Percentiles rank a stretch among this genome's conserved stretches.
These are phyloP conservation scores for Huiozyma naganishii DNA, from an alignment of 805 yeast genomes.

Conservation along the genomic window DNA sequence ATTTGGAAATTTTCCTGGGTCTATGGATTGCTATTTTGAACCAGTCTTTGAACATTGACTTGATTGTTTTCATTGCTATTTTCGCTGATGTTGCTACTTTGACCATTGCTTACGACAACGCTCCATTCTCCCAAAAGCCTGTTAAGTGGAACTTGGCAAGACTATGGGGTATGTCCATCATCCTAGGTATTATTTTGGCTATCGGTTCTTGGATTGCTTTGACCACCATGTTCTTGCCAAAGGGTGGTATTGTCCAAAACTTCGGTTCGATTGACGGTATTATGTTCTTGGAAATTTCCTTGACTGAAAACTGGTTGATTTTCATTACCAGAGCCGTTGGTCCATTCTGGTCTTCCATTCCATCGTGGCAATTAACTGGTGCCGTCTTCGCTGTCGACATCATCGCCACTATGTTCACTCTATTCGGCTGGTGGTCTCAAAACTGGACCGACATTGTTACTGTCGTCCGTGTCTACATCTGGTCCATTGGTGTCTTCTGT, in stretches of 20 bases:
- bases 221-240: slow-evolving; percentile 83
- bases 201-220: slow-evolving; percentile 89
- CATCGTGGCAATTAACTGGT: slow-evolving; percentile 95
- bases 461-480: slow-evolving; percentile 87
- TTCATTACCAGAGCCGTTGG: slow-evolving; percentile 95
- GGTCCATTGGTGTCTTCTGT: slow-evolving; percentile 96
- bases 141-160: slow-evolving; percentile 96
- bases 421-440: slow-evolving; percentile 97
- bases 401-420: slow-evolving; percentile 82
- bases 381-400: slow-evolving; percentile 86
- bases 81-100: slow-evolving; percentile 96
- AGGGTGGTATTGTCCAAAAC: slow-evolving; percentile 93
- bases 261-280: slow-evolving; percentile 92
- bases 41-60: slow-evolving; percentile 75
- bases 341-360: slow-evolving; percentile 95
- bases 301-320: slow-evolving; percentile 95
- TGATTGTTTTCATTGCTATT: slow-evolving; percentile 92
- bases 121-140: slow-evolving; percentile 87
- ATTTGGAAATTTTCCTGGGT: slow-evolving; percentile 90
- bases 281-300: slow-evolving; percentile 84
- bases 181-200: slow-evolving; percentile 80
- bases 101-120: slow-evolving; percentile 95
- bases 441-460: slow-evolving; percentile 95
- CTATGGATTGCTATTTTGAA: slow-evolving; percentile 93
- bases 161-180: slow-evolving; percentile 92